A percentile compares a stretch with the other conserved stretches of the same genome.
Evolutionary conservation across 2,329 filamentous ascomycete species (phyloP).

Genomic region (Fusarium stilboides): DNA sequence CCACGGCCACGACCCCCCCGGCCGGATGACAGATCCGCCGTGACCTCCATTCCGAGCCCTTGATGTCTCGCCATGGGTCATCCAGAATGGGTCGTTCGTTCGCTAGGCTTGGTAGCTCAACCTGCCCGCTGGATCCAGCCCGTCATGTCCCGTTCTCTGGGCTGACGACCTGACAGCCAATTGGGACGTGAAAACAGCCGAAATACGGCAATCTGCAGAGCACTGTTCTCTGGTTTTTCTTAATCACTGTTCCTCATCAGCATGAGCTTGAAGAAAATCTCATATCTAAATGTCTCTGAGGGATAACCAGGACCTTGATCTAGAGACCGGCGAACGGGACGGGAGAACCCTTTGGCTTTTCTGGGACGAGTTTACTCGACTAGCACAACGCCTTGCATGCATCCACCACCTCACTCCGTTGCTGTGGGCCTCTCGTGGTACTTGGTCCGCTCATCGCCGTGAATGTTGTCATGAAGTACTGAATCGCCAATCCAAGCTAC

Average conservation of each 20-base stretch:
- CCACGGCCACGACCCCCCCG: conserved; percentile 37
- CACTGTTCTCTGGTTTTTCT: conserved; percentile 13
- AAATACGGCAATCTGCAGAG: conserved; percentile 26
- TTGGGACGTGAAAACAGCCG: conserved; percentile 32
- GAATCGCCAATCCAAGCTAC: conserved; percentile 1
- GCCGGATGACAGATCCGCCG: conserved; percentile 49
- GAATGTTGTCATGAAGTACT: conserved; percentile 28
- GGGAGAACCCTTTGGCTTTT: conserved; percentile 50
- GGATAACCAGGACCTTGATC: conserved; percentile 23
- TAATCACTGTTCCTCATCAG: conserved; percentile 4
- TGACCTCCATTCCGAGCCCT: conserved; percentile 48
- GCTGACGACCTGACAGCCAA: conserved; percentile 44
- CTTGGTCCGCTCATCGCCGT: conserved; percentile 25
- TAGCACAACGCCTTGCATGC: conserved; percentile 50
- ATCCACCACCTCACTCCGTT: conserved; percentile 47
- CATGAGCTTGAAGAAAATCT: conserved; percentile 4
- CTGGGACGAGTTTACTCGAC: conserved; percentile 44
- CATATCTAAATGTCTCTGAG: conserved; percentile 23
- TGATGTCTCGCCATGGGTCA: conserved; percentile 45
- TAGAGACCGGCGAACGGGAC: conserved; percentile 47
- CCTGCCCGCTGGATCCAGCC: conserved; percentile 51
- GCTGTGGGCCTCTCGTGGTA: conserved; percentile 43
- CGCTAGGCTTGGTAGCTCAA: conserved; percentile 49
- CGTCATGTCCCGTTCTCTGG: conserved; percentile 48
- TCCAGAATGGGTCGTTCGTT: conserved; percentile 46